These are phyloP conservation scores for Solanum piurae DNA, from an alignment of 257 asterid genomes.

Conservation along the genomic window DNA sequence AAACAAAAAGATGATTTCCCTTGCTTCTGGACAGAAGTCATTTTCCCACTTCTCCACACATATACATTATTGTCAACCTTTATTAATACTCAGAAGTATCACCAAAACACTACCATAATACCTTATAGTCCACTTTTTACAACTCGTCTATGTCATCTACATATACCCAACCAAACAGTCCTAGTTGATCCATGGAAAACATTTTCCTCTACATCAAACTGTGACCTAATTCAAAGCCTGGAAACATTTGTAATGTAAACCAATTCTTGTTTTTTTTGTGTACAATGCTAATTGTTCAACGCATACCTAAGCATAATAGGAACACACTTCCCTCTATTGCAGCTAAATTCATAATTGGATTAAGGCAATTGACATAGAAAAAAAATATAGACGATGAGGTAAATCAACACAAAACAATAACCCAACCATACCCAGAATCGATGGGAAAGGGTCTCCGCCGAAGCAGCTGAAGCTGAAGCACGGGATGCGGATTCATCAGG, in stretches of 20 bases:
- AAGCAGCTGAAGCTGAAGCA: conserved; percentile 29
- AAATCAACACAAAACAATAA: background rate
- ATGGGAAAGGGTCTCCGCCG: conserved; percentile 68
- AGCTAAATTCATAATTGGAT: background rate
- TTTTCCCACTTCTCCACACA: background rate
- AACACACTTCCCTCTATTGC: background rate
- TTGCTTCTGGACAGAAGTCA: background rate
- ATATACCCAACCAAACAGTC: background rate
- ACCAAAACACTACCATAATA: background rate
- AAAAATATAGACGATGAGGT: background rate
- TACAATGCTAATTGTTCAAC: background rate
- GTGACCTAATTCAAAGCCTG: background rate
- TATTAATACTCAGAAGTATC: background rate
- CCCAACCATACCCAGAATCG: conserved; percentile 70
- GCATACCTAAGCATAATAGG: background rate
- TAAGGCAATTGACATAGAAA: background rate
- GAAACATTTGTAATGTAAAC: background rate
- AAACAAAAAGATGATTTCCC: background rate
- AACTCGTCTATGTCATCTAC: background rate
- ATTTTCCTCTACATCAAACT: background rate
- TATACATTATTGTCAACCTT: background rate
- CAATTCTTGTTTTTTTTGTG: background rate
- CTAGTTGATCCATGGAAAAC: background rate
- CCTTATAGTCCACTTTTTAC: background rate
- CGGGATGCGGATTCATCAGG: conserved; percentile 43